Evolutionary conservation across 2,329 filamentous ascomycete genomes (phyloP), one percentile per base, ranked within the genome.

Genomic region (Penicillium psychrosexuale): DNA sequence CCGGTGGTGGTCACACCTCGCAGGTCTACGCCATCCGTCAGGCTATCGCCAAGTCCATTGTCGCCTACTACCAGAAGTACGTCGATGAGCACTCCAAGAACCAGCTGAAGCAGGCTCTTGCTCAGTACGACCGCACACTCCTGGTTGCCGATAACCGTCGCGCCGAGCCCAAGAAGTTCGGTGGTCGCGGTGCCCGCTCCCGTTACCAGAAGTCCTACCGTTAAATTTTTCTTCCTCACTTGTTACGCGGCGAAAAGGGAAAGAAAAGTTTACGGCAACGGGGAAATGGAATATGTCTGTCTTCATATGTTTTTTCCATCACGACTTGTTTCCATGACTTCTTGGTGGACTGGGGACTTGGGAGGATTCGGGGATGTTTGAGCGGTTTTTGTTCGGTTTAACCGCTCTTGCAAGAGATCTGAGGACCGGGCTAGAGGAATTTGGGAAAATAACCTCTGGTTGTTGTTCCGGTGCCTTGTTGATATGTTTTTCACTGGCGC

Each of bases 81-180:
- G 91, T 97, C 81, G 94, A 99, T 77, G 94, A 99, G 89, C 92
- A 97, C 89, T 91, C 89, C 84, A 99, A 99, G 90, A 97, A 97
- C 87, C 85, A 91, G 82, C 86, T 99, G 76, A 99, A 97, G 91
- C 89, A 93, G 82, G 90, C 90, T 69, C 87, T 99, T 70, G 90
- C 93, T 75, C 86, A 91, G 79, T 99, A 93, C 84, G 91, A 96
- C 85, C 87, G 92, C 76, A 96, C 91, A 77, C 88, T 99, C 69
- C 89, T 99, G 75, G 94, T 99, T 73, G 94, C 94, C 80, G 94
- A 99, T 82, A 97, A 96, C 89, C 89, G 94, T 80, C 90, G 94
- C 73, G 94, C 91, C 81, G 94, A 99, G 86, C 93, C 93, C 82
- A 97, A 97, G 92, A 97, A 97, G 85, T 82, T 82, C 75, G 80